Conservation (phyloP, 2,329 filamentous ascomycete species). For the Teratosphaeriaceae sp. region DNA sequence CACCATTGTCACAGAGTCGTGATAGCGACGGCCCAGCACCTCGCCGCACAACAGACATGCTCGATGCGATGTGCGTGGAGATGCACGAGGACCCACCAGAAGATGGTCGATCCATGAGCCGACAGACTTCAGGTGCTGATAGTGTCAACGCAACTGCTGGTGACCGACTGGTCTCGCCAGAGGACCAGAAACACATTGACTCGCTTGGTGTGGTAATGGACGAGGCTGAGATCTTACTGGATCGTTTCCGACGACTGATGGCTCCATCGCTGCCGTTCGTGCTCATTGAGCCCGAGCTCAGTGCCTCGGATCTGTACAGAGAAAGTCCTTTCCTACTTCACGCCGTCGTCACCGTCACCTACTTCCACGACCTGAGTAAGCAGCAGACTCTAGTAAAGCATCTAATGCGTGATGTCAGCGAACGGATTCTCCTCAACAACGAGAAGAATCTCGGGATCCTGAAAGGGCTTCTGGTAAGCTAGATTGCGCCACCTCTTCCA, state of each 20-base stretch:
- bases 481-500: conserved; percentile 9
- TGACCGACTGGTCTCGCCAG: neutral
- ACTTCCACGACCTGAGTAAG: conserved; percentile 22
- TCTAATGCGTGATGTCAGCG: conserved; percentile 23
- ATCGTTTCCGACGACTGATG: conserved; percentile 23
- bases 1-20: conserved; percentile 11
- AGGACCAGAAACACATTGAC: neutral
- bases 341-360: conserved; percentile 23
- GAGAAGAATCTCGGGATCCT: conserved; percentile 26
- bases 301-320: conserved; percentile 17
- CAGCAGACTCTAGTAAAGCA: conserved; percentile 22
- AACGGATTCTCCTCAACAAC: conserved; percentile 23
- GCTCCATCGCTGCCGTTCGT: conserved; percentile 23
- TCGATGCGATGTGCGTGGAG: conserved; percentile 1
- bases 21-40: neutral
- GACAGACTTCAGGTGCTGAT: neutral
- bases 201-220: conserved; percentile 12
- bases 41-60: neutral
- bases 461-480: conserved; percentile 17
- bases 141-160: neutral
- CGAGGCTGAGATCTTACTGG: conserved; percentile 22
- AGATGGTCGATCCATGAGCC: neutral
- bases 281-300: conserved; percentile 13
- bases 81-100: neutral
- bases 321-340: conserved; percentile 24